Evolutionary conservation across 495 filamentous ascomycete genomes (phyloP), one percentile per base, ranked within the genome.

Genomic region (Cetradonia linearis): DNA sequence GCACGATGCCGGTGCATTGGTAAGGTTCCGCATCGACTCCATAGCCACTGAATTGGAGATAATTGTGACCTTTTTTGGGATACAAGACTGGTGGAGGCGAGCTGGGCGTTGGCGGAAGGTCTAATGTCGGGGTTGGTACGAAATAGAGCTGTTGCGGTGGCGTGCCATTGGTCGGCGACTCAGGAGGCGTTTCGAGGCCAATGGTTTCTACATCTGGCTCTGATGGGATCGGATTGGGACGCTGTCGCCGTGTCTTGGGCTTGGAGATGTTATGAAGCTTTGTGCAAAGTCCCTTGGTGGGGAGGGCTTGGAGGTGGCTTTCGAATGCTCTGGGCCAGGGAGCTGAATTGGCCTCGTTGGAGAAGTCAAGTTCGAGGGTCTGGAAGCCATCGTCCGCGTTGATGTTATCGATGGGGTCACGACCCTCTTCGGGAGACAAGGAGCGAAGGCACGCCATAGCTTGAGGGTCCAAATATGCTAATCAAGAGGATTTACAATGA

Each of bases 401-500:
- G 46, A 66, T 54, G 56, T 48, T 47, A 38, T 66, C 61, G n/a
- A 38, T 42, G 48, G 58, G 58, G 55, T 53, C 33, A 13, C 49
- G 38, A 27, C 38, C 34, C 2, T 30, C 30, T 38, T 33, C 38
- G 14, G 46, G 46, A 23, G 28, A 25, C 18, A 28, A n/a, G 14
- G n/a, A 34, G 31, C 64, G 64, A 25, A 66, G 58, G 9, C 30
- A 27, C 18, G 37, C 27, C 38, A 66, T 55, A 2, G 63, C 64
- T 18, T 50, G 72, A 73, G 57, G 73, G 71, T 59, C 73, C 63
- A 59, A 70, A 74, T 67, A 74, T 66, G 71, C 73, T 65, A 18
- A 33, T 5, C 18, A 33, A 40, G 28, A 9, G 33, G 11, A 9
- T 5, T 3, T 33, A 5, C 47, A 38, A 5, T 31, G 25, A 53